phyloP scores from a whole-genome alignment of 768 basidiomycete genomes.

The Phaeotremella fagi region DNA sequence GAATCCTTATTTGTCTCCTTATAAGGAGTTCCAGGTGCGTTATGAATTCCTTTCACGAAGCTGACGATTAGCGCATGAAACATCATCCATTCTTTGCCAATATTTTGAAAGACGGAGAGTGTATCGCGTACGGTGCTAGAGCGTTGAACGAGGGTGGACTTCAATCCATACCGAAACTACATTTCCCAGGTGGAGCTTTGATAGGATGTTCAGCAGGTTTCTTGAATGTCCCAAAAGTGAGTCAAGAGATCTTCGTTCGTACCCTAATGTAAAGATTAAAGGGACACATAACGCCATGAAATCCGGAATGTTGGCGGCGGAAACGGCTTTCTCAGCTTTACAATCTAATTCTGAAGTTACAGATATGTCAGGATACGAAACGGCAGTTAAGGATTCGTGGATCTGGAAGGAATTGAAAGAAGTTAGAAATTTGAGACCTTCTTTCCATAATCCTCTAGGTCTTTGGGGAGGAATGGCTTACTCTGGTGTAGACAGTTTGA shows the following conservation, averaged over 20 bases:
- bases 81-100: conserved; percentile 86
- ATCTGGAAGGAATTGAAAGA: conserved; percentile 79
- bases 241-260: no score
- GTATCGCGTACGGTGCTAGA: conserved; percentile 86
- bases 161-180: conserved; percentile 78
- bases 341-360: conserved; percentile 47
- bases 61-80: conserved; percentile 67
- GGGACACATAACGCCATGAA: conserved; percentile 99
- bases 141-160: conserved; percentile 88
- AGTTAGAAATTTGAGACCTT: conserved; percentile 85
- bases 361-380: conserved; percentile 72
- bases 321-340: conserved; percentile 70
- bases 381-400: conserved; percentile 69
- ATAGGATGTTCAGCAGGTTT: conserved; percentile 95
- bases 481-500: conserved; percentile 77
- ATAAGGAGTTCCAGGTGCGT: conserved; percentile 82
- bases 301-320: conserved; percentile 94
- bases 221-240: conserved; percentile 78
- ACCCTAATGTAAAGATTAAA: conserved; percentile 59
- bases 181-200: conserved; percentile 91
- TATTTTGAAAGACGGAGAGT: conserved; percentile 69
- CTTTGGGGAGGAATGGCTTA: conserved; percentile 82
- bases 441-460: conserved; percentile 71
- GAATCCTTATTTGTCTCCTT: conserved; percentile 89
- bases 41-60: neutral